Base-by-base conservation (phyloP, 257 asterid species). In the Lavandula angustifolia region DNA sequence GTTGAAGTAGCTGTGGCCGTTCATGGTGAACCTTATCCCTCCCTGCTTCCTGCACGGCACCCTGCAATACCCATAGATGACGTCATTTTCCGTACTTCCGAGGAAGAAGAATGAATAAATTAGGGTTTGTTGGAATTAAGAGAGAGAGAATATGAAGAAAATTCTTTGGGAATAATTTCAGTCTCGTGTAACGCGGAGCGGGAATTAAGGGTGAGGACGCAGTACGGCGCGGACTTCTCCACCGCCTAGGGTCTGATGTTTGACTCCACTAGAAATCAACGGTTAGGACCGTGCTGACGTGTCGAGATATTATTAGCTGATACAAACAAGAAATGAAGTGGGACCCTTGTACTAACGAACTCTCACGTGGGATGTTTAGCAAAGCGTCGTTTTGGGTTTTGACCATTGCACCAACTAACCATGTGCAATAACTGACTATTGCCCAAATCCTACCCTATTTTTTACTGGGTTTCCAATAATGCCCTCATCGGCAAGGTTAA, bases 1-100 rank as follows among this genome's bases (percentile, higher is more conserved):
- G 80, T 87, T 87, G 79, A 90, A 90, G 84, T 76, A 90, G 32
- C 87, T 86, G 91, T 72, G 75, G 1, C 97, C 97, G 68, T 87
- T 90, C 51, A 87, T 78, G 0, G 95, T 90, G 79, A 84, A 84
- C 73, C 97, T 75, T 35, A 90, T 75, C 4, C 97, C 97, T 8
- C 97, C 97, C 18, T 42, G 71, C 70, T 85, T 90, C 74, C 81
- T 69, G 66, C 97, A 90, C 6, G 97, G 78, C 47, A 90, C 92
- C 75, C 96, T 89, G 81, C 74, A 70, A 8, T 40, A 40, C 54
- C 54, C 7, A 22, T 22, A 2, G 27, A 22, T 22, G 27, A 22
- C 27, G 27, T 22, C 27, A 22, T 22, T 22, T 22, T 22, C 27
- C 27, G 27, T 22, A 22, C 27, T 22, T 22, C 2, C 27, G 27